Base-by-base conservation (phyloP, 2,329 filamentous ascomycete genomes). In the Talaromyces sp. region DNA sequence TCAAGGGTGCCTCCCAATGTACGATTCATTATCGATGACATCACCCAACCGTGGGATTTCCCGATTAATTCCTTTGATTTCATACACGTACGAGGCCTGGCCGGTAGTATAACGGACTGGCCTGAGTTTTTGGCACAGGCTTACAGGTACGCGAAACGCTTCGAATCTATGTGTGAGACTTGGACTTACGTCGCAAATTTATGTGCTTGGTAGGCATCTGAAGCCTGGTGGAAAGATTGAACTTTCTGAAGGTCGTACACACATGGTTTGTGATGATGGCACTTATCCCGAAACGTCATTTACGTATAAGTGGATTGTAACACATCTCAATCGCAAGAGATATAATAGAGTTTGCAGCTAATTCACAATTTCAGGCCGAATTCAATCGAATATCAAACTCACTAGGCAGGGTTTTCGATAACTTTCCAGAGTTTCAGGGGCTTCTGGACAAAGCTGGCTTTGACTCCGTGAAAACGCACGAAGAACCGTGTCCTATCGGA, bases 381-480 rank as follows among this genome's bases (percentile, higher is more conserved):
- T 69, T 70, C 47, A 65, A 69, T 54, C 67, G 66, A 16, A 66
- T 71, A 14, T 58, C 63, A 4, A 47, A 65, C 98, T 66, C 66
- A 16, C 64, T 70, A 11, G 70, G 69, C 33, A 60, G 66, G 43
- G 22, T 62, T 6, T 71, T 70, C 60, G 69, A 70, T 63, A 56
- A 68, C 7, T 62, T 66, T n/a, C 67, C 67, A 1, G 31, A 66
- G 16, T 52, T 70, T 22, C 52, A 66, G 2, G 58, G 56, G 2
- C 60, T 70, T 6, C 52, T 76, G 45, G 60, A 68, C 31, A 65
- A 70, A 4, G 70, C 71, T 13, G 69, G 69, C 1, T 77, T 77
- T 54, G 66, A 71, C 13, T 64, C 72, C 19, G 66, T 74, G 11
- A 35, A 66, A n/a, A 45, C 69, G 22, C 49, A 66, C 27, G 68